Percentiles rank a stretch among this genome's conserved stretches.
Evolutionary conservation across 2,329 filamentous ascomycete species (phyloP).

Genomic region (Fusarium dlaminii): DNA sequence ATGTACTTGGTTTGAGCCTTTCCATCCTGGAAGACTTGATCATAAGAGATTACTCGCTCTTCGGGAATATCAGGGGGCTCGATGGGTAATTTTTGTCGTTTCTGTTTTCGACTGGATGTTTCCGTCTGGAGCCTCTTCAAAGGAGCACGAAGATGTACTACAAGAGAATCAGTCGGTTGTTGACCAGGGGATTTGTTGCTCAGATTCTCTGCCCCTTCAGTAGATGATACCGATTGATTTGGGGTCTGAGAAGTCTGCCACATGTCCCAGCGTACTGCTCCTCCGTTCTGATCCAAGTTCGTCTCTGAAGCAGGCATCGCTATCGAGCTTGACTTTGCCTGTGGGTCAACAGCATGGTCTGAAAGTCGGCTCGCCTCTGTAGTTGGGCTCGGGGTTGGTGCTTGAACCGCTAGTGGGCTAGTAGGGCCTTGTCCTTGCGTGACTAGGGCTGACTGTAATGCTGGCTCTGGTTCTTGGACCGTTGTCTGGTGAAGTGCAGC

Average conservation of each 20-base stretch:
- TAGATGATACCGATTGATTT: fast-evolving
- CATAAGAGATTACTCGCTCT: neutral
- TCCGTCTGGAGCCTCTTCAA: fast-evolving
- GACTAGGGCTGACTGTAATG: fast-evolving
- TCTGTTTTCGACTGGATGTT: neutral
- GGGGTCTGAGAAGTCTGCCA: fast-evolving
- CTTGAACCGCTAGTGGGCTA: fast-evolving
- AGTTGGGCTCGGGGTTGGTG: fast-evolving
- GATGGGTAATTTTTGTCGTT: neutral
- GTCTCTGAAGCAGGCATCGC: fast-evolving
- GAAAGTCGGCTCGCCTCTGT: neutral
- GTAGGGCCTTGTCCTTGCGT: fast-evolving
- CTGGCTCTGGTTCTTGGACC: fast-evolving
- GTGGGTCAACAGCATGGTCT: fast-evolving
- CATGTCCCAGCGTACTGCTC: fast-evolving
- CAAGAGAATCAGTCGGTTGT: fast-evolving
- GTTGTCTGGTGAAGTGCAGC: fast-evolving
- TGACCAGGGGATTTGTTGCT: neutral
- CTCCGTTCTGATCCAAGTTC: fast-evolving
- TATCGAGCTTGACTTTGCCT: fast-evolving
- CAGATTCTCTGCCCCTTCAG: fast-evolving
- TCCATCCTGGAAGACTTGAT: conserved; percentile 14
- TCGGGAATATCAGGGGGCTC: fast-evolving
- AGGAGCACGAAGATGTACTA: neutral
- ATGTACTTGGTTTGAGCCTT: neutral